These are phyloP conservation scores for Boletus fagicola DNA, from an alignment of 768 basidiomycete species.

Conservation along the genomic window DNA sequence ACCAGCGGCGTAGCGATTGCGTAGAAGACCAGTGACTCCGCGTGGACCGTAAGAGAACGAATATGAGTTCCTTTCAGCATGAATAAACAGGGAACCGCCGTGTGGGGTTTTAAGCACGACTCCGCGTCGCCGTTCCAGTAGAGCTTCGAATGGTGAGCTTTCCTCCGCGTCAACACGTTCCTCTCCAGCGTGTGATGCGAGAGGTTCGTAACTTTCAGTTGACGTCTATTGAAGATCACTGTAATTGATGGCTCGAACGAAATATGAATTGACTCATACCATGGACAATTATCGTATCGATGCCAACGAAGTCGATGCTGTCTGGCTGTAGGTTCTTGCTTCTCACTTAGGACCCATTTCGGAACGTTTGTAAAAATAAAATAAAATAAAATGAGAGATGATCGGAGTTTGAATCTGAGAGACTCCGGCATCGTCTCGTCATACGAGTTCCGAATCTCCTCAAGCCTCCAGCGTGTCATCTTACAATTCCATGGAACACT, in stretches of 20 bases:
- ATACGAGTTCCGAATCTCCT: background rate
- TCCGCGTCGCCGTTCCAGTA: conserved; percentile 21
- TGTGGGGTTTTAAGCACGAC: conserved; percentile 23
- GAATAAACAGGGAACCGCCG: conserved; percentile 28
- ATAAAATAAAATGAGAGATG: background rate
- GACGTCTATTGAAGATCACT: conserved; percentile 2
- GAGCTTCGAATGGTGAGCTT: conserved; percentile 11
- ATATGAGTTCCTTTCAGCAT: conserved; percentile 38
- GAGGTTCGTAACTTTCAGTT: conserved; percentile 16
- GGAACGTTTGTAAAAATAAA: background rate
- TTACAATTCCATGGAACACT: background rate
- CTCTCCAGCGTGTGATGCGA: conserved; percentile 9
- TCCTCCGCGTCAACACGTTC: conserved; percentile 14
- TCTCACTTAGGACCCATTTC: background rate
- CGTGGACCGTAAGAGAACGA: conserved; percentile 71
- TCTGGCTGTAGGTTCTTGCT: too few species aligned
- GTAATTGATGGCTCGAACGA: background rate
- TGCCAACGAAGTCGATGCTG: background rate
- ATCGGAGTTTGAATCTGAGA: background rate
- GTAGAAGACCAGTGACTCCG: conserved; percentile 61
- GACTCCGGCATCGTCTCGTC: background rate
- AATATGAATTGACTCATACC: conserved; percentile 8
- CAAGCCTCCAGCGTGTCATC: background rate
- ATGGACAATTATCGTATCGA: conserved; percentile 1
- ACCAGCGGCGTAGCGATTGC: conserved; percentile 61